Conservation (phyloP, 2,329 filamentous ascomycete genomes). For the Aspergillus cejpii region DNA sequence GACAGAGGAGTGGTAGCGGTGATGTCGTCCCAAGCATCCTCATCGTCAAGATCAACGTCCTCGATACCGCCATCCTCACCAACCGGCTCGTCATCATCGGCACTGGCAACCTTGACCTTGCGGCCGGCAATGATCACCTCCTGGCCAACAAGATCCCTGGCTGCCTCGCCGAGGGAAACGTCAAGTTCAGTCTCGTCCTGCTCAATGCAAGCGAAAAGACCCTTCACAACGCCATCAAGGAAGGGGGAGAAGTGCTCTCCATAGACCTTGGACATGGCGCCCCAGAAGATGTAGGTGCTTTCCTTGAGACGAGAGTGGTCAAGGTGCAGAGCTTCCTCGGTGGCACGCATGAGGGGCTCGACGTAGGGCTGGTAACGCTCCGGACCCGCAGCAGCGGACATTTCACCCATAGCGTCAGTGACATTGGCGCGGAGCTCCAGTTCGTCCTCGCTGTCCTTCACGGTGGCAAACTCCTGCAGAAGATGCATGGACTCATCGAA, state of each 20-base stretch:
- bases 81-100: conserved; percentile 48
- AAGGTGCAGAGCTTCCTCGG: conserved; percentile 80
- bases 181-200: conserved; percentile 81
- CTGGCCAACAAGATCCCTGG: conserved; percentile 65
- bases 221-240: conserved; percentile 43
- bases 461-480: conserved; percentile 73
- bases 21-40: conserved; percentile 78
- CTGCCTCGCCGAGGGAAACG: conserved; percentile 66
- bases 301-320: conserved; percentile 88
- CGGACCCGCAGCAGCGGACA: conserved; percentile 79
- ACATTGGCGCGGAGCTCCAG: conserved; percentile 83
- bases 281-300: conserved; percentile 96
- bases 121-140: conserved; percentile 73
- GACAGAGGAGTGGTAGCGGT: conserved; percentile 81
- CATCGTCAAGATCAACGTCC: conserved; percentile 65
- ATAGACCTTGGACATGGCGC: conserved; percentile 88
- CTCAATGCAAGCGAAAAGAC: conserved; percentile 74
- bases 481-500: conserved; percentile 85
- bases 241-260: conserved; percentile 54
- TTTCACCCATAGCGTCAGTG: conserved; percentile 87
- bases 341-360: conserved; percentile 80
- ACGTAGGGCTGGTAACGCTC: conserved; percentile 88
- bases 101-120: conserved; percentile 72
- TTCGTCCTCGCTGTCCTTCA: conserved; percentile 86
- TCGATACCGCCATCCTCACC: conserved; percentile 54